phyloP scores from a whole-genome alignment of 108 stramenopile species.

The Skeletonema potamos region DNA sequence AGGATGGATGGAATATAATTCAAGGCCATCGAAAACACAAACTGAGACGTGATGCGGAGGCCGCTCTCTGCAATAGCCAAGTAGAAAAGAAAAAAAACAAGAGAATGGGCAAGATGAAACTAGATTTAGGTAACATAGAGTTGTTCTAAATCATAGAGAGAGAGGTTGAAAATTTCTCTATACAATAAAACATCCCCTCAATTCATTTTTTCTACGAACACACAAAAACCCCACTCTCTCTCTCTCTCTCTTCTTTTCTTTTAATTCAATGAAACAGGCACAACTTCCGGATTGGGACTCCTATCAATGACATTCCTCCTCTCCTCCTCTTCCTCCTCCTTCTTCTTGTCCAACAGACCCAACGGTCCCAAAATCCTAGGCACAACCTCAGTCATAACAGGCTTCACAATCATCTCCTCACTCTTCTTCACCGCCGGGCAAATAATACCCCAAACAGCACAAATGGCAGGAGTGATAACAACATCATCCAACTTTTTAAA shows the following conservation, averaged over 20 bases:
- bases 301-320: slow-evolving; percentile 18
- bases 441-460: slow-evolving; percentile 45
- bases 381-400: slow-evolving; percentile 24
- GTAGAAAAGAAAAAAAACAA: not conserved
- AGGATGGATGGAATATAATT: too few species aligned
- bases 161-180: not conserved
- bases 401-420: slow-evolving; percentile 53
- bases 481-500: slow-evolving; percentile 57
- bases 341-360: slow-evolving; percentile 16
- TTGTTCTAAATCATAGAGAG: not conserved
- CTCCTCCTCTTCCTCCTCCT: slow-evolving; percentile 15
- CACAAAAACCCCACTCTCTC: not conserved
- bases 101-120: too few species aligned
- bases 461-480: slow-evolving; percentile 68
- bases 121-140: not conserved
- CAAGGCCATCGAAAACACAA: too few species aligned
- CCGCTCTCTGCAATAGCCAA: too few species aligned
- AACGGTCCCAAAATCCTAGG: slow-evolving; percentile 28
- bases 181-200: too few species aligned
- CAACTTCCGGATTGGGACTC: slow-evolving; percentile 28
- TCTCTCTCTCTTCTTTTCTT: not conserved
- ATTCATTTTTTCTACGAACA: too few species aligned
- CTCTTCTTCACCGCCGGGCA: slow-evolving; percentile 54
- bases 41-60: too few species aligned
- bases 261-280: slow-evolving; percentile 6